These are phyloP conservation scores for Tuber borchii DNA, from an alignment of 495 filamentous ascomycete genomes.

Conservation along the genomic window DNA sequence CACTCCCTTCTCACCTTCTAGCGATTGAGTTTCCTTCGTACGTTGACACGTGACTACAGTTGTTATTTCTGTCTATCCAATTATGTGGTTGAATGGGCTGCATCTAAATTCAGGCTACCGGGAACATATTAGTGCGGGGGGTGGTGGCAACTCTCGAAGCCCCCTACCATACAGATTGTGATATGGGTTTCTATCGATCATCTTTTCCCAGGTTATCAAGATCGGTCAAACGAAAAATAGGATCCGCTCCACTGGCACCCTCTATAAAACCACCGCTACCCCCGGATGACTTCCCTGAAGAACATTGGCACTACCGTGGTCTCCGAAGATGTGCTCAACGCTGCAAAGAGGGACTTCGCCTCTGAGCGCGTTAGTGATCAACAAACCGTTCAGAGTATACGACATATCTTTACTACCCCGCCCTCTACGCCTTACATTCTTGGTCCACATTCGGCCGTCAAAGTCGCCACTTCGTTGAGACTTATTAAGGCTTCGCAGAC, in stretches of 20 bases:
- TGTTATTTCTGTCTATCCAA: too few relatives aligned
- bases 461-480: constrained; percentile 62
- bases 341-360: constrained; percentile 62
- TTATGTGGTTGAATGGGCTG: too few relatives aligned
- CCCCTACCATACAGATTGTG: neutral
- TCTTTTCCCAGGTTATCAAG: neutral
- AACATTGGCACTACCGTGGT: constrained; percentile 72
- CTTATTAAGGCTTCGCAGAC: constrained; percentile 50
- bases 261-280: neutral
- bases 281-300: constrained; percentile 69
- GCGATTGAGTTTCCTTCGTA: too few relatives aligned
- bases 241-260: neutral
- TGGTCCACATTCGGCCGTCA: constrained; percentile 86
- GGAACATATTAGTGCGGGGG: neutral
- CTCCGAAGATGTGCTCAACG: constrained; percentile 57
- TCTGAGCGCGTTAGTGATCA: constrained; percentile 75
- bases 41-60: too few relatives aligned
- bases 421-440: constrained; percentile 64
- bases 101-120: too few relatives aligned
- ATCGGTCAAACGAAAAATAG: neutral
- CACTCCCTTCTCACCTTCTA: too few relatives aligned
- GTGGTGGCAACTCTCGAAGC: neutral
- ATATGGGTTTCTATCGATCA: neutral
- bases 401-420: constrained; percentile 51
- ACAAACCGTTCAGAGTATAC: constrained; percentile 70